Base-by-base conservation (phyloP, 768 basidiomycete species). In the Hygrophoropsis aurantiaca region DNA sequence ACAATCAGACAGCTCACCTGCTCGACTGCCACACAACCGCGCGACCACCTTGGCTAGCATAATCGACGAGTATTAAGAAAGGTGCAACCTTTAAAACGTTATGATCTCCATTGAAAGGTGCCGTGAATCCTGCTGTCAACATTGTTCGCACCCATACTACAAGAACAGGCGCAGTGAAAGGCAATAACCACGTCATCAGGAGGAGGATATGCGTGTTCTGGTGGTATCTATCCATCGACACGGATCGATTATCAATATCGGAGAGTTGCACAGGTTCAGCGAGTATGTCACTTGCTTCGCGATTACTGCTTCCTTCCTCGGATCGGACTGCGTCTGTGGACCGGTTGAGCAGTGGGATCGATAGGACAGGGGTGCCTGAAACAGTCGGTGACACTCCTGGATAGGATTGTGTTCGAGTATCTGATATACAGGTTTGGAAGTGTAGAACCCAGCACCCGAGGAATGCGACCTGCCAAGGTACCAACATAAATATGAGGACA, bases 381-480 rank as follows among this genome's bases (percentile, higher is more conserved):
- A 57, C 26, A n/a, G 62, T 66, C 23, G 66, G 58, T 5, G 46
- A 52, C 40, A 60, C 56, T 16, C 62, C 60, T 15, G 54, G 57
- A 21, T 52, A 54, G 6, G 37, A 21, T 25, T 52, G 53, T 25
- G 45, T 33, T 41, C 55, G 47, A 34, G 36, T 34, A 27, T 53
- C 43, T 30, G 62, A 68, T 15, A 76, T 76, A 54, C 86, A 90
- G 30, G 81, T 84, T 56, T 79, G 70, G 37, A 90, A 68, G 50
- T 92, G 90, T 42, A 87, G 80, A n/a, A 84, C 50, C 83, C 90
- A 90, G 54, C 84, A 84, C 16, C 89, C 84, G 19, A 95, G 74
- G 66, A 87, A 94, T 4, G 87, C 92, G 9, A 94, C 87, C 66
- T 97, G 94, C 82, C 90, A 92, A 0, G 94, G 94, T n/a, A 94